Evolutionary conservation across 2,329 filamentous ascomycete genomes (phyloP), one percentile per base, ranked within the genome.

Genomic region (Scedosporium dehoogii): DNA sequence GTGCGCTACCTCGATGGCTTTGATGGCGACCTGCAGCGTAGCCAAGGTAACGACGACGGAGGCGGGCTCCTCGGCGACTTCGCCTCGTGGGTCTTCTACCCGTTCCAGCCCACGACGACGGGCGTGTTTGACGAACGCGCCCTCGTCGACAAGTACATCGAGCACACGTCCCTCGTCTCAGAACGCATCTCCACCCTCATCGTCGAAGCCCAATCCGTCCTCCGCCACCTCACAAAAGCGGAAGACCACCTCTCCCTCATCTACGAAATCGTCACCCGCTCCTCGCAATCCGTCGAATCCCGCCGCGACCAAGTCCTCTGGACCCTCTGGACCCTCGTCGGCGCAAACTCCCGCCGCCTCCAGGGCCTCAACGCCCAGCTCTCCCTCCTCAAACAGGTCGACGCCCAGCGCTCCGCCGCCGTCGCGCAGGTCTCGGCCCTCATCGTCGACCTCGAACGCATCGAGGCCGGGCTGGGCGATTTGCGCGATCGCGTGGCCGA

Each of bases 101-200:
- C 87, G 2, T 91, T 92, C 69, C 79, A 85, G 61, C 81, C 83
- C 7, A 66, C 68, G n/a, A 72, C 73, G 41, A 18, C 38, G 25
- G 53, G 29, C 21, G 33, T 42, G 10, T 62, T 62, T 25, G 73
- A 71, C 66, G 84, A 89, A 69, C 79, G 80, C 48, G 75, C 82
- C 18, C 78, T 94, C 1, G 78, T 90, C 44, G 84, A 91, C 65
- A 87, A 90, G 70, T 94, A 93, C 71, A 79, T 92, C 23, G 81
- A 85, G 62, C 90, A 93, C 73, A 88, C 89, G 1, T 76, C 79
- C 23, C 79, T 85, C 14, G 84, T 92, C 10, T 87, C 88, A 64
- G 85, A 88, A 53, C 85, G 89, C 69, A 90, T 93, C 65, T 74
- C 78, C 3, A 73, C 73, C 18, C 81, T 96, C 14, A 89, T 94